A percentile compares a stretch with the other conserved stretches of the same genome.
phyloP scores from a whole-genome alignment of 495 filamentous ascomycete species.

The Aspergillus cavernicola region DNA sequence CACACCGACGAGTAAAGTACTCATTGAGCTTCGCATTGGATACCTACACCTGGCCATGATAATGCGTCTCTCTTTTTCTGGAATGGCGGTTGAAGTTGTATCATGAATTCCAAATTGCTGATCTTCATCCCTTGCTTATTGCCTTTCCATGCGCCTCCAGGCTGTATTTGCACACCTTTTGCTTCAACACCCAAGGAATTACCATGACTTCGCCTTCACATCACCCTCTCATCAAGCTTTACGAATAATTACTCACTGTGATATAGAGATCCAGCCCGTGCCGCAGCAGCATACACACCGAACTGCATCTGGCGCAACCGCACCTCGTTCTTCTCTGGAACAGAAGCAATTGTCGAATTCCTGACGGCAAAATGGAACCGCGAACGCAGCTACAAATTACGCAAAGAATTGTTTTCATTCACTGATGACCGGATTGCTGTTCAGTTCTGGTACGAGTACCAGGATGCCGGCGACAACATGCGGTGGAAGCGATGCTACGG shows the following conservation, averaged over 20 bases:
- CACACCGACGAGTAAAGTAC: too few relatives aligned
- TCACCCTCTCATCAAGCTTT: neutral
- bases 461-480: constrained; percentile 58
- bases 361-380: constrained; percentile 72
- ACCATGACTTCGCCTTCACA: neutral
- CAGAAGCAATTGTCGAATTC: constrained; percentile 65
- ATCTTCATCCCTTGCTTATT: constrained; percentile 32
- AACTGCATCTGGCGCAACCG: constrained; percentile 84
- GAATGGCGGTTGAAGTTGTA: neutral
- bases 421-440: constrained; percentile 62
- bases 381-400: constrained; percentile 70
- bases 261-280: constrained; percentile 54
- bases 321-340: constrained; percentile 64
- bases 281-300: constrained; percentile 70
- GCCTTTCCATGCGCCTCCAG: constrained; percentile 1
- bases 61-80: neutral
- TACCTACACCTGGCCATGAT: too few relatives aligned
- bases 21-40: too few relatives aligned
- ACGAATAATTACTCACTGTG: neutral
- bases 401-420: constrained; percentile 82
- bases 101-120: neutral
- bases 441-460: constrained; percentile 92
- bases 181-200: too few relatives aligned
- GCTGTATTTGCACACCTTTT: too few relatives aligned
- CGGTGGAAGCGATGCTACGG: constrained; percentile 92